A percentile compares a stretch with the other conserved stretches of the same genome.
Evolutionary conservation across 2,329 filamentous ascomycete genomes (phyloP).

Genomic region (Paracamarosporium sp.): DNA sequence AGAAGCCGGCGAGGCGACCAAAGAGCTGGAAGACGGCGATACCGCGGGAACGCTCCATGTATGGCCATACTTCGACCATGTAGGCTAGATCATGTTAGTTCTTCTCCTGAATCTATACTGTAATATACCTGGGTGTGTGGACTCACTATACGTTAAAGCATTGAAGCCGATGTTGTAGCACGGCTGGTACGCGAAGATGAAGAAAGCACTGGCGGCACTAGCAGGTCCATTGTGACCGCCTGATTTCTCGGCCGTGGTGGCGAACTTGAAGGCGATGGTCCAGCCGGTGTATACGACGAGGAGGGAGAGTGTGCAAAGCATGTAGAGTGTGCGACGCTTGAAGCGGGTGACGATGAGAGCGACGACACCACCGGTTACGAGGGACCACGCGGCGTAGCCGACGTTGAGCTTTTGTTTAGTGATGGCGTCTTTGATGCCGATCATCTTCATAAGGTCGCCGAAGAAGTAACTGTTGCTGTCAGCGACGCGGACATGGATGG

Average conservation of each 20-base stretch:
- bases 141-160: slow-evolving; percentile 62
- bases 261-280: slow-evolving; percentile 59
- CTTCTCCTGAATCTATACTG: background rate
- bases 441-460: slow-evolving; percentile 63
- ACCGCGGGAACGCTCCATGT: slow-evolving; percentile 54
- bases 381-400: slow-evolving; percentile 65
- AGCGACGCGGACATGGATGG: background rate
- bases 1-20: slow-evolving; percentile 65
- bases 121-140: background rate
- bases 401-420: slow-evolving; percentile 50
- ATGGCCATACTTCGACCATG: slow-evolving; percentile 55
- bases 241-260: slow-evolving; percentile 21
- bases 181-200: slow-evolving; percentile 54
- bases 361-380: slow-evolving; percentile 61
- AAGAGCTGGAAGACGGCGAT: slow-evolving; percentile 64
- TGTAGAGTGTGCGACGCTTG: slow-evolving; percentile 62
- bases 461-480: slow-evolving; percentile 60
- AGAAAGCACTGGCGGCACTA: slow-evolving; percentile 55
- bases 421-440: slow-evolving; percentile 59
- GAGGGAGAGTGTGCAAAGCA: slow-evolving; percentile 45
- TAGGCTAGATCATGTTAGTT: slow-evolving; percentile 53
- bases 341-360: slow-evolving; percentile 61
- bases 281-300: slow-evolving; percentile 35
- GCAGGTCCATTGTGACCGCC: slow-evolving; percentile 36
- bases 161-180: slow-evolving; percentile 68